phyloP scores from a whole-genome alignment of 768 basidiomycete species.

The Suillus hirtellus region DNA sequence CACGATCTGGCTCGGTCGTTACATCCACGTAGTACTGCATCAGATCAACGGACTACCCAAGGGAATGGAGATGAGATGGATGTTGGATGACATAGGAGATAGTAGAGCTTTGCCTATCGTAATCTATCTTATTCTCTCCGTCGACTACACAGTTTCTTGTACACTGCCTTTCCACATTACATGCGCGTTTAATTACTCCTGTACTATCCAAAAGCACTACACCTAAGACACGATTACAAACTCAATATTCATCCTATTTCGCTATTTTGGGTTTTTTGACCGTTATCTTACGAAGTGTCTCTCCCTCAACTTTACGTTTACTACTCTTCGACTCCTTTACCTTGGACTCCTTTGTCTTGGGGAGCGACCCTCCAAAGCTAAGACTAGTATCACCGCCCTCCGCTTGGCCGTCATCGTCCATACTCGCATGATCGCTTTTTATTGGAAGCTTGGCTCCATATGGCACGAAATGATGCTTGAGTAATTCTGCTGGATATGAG shows the following conservation, averaged over 20 bases:
- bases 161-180: constrained; percentile 24
- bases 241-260: neutral
- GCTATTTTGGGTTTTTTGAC: constrained; percentile 47
- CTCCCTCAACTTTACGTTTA: constrained; percentile 52
- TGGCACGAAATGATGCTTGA: constrained; percentile 66
- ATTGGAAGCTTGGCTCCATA: constrained; percentile 39
- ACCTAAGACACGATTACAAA: neutral
- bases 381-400: constrained; percentile 22
- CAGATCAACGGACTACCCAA: constrained; percentile 31
- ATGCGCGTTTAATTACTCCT: constrained; percentile 21
- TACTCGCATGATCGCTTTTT: constrained; percentile 14
- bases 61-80: constrained; percentile 66
- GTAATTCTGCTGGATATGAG: constrained; percentile 56
- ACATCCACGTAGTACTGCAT: constrained; percentile 23
- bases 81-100: constrained; percentile 46
- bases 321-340: constrained; percentile 32
- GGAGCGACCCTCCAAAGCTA: neutral
- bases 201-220: constrained; percentile 10
- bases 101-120: neutral
- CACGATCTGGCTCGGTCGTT: constrained; percentile 32
- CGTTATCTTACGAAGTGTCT: constrained; percentile 41
- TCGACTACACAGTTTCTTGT: constrained; percentile 20
- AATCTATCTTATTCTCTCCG: constrained; percentile 30
- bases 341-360: constrained; percentile 21
- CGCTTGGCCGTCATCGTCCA: constrained; percentile 22